phyloP scores from a whole-genome alignment of 305 asterid genomes.

The Fraxinus xanthoxyloides region DNA sequence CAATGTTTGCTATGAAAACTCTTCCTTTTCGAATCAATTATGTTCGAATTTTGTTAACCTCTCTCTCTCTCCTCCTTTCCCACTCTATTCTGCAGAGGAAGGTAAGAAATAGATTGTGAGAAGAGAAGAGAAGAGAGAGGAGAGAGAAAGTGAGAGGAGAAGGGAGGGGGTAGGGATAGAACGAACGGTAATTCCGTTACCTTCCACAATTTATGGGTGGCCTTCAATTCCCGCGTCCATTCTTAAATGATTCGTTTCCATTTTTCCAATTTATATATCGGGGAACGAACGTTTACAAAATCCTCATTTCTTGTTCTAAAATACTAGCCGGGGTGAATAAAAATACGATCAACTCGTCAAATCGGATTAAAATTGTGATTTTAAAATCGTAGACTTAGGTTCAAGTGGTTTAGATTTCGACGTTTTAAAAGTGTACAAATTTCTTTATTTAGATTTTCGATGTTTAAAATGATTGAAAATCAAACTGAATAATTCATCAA shows the following conservation, averaged over 20 bases:
- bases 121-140: constrained; percentile 6
- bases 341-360: background rate
- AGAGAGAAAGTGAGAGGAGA: background rate
- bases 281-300: background rate
- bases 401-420: no score
- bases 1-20: background rate
- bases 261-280: background rate
- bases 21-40: background rate
- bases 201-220: constrained; percentile 25
- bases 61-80: background rate
- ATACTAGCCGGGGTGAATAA: background rate
- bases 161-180: background rate
- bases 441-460: no score
- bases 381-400: no score
- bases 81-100: constrained; percentile 16
- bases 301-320: background rate
- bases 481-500: background rate
- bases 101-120: constrained; percentile 17
- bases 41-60: background rate
- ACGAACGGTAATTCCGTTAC: constrained; percentile 28
- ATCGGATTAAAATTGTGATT: no score
- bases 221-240: background rate
- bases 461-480: no score
- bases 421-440: background rate
- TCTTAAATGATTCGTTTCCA: background rate